These are phyloP conservation scores for Fusarium guadeloupense DNA, from an alignment of 2,329 filamentous ascomycete genomes.

Conservation along the genomic window DNA sequence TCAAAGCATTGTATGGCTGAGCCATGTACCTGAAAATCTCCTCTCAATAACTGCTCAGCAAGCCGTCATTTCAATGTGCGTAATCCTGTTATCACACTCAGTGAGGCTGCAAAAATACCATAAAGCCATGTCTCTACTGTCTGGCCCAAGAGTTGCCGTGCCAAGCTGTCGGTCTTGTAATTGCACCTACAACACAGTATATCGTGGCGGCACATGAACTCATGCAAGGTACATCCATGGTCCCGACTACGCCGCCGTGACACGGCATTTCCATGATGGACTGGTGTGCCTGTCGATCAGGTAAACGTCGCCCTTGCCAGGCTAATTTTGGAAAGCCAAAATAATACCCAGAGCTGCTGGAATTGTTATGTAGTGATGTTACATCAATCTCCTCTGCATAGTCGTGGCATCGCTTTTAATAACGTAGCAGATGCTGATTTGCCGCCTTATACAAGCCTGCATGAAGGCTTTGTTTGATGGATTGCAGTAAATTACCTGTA, in stretches of 20 bases:
- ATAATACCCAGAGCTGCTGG: background rate
- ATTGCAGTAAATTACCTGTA: constrained; percentile 13
- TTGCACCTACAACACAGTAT: background rate
- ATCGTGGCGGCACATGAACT: background rate
- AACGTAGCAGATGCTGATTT: constrained; percentile 3
- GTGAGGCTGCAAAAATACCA: too few relatives aligned
- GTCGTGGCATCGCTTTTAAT: constrained; percentile 13
- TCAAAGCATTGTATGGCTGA: too few relatives aligned
- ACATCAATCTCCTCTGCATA: constrained; percentile 14
- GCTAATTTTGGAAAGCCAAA: background rate
- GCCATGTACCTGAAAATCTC: too few relatives aligned
- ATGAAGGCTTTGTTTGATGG: constrained; percentile 4
- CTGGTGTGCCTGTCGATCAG: constrained; percentile 26
- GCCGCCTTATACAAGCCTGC: constrained; percentile 14
- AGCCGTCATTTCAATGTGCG: too few relatives aligned
- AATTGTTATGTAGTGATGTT: constrained; percentile 20
- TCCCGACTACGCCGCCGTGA: background rate
- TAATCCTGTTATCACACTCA: too few relatives aligned
- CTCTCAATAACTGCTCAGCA: too few relatives aligned
- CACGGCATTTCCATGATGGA: constrained; percentile 1
- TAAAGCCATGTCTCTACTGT: too few relatives aligned
- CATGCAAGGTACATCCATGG: constrained; percentile 4
- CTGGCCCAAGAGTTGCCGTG: constrained; percentile 4
- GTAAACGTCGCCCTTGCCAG: background rate
- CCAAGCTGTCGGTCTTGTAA: constrained; percentile 12